These are phyloP conservation scores for Alternaria panax DNA, from an alignment of 2,329 filamentous ascomycete genomes.

Conservation along the genomic window DNA sequence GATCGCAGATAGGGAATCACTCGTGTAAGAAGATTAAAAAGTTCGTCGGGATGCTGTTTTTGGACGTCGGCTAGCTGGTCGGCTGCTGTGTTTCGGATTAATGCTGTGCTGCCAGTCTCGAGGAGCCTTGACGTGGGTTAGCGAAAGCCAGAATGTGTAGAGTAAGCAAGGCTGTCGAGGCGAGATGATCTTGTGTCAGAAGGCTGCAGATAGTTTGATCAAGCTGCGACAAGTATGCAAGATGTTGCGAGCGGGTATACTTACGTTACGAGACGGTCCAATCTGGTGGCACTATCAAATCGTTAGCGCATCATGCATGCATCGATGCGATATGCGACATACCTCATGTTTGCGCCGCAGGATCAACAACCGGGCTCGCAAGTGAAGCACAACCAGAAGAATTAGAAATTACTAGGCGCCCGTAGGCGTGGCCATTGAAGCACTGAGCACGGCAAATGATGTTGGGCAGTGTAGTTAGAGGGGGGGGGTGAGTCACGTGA, in stretches of 20 bases:
- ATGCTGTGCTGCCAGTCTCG: conserved; percentile 93
- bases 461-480: conserved; percentile 2
- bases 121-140: conserved; percentile 71
- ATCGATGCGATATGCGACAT: conserved; percentile 24
- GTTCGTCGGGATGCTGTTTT: conserved; percentile 95
- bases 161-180: not conserved
- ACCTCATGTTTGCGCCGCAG: conserved; percentile 39
- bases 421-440: conserved; percentile 34
- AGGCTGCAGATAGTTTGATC: not conserved
- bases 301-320: conserved; percentile 45
- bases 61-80: conserved; percentile 97
- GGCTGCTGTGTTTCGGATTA: conserved; percentile 96
- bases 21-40: conserved; percentile 91
- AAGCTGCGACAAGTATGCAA: conserved; percentile 1
- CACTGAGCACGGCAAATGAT: conserved; percentile 4
- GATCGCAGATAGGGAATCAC: conserved; percentile 95
- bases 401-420: conserved; percentile 40
- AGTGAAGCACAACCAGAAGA: conserved; percentile 13
- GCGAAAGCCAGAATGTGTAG: conserved; percentile 18
- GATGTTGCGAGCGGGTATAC: conserved; percentile 25
- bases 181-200: not conserved
- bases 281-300: conserved; percentile 47
- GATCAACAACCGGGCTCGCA: conserved; percentile 14
- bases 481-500: conserved; percentile 31
- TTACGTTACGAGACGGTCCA: conserved; percentile 51